Evolutionary conservation across 148 eudicot genomes (phyloP).

Genomic region (Rhododendron molle): DNA sequence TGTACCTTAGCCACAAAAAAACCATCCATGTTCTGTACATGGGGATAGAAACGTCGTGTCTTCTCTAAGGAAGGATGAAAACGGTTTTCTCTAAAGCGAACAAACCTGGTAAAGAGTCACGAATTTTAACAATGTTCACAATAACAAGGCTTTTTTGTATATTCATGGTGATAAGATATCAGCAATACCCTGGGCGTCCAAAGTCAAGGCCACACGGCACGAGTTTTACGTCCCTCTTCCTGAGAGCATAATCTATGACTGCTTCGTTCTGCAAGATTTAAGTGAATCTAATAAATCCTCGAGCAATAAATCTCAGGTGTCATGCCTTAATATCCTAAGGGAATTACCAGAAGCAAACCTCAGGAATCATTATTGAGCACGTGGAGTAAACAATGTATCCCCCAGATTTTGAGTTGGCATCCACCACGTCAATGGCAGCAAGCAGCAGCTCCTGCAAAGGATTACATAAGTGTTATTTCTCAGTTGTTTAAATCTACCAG

Average conservation of each 20-base stretch:
- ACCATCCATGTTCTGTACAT: conserved; percentile 93
- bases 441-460: conserved; percentile 75
- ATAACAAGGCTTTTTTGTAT: neutral
- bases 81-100: conserved; percentile 61
- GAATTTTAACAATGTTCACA: too few species aligned
- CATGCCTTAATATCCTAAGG: neutral
- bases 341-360: conserved; percentile 44
- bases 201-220: conserved; percentile 92
- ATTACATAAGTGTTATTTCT: neutral
- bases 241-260: conserved; percentile 89
- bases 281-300: conserved; percentile 3
- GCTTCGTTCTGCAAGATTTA: conserved; percentile 81
- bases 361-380: conserved; percentile 92
- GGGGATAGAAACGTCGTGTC: conserved; percentile 92
- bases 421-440: conserved; percentile 95
- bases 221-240: conserved; percentile 85
- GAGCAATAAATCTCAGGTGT: neutral
- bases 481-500: neutral
- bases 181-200: conserved; percentile 72
- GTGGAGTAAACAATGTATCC: conserved; percentile 94
- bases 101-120: conserved; percentile 40
- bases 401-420: conserved; percentile 94
- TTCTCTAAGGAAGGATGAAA: conserved; percentile 72
- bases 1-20: conserved; percentile 94
- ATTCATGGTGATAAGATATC: neutral